These are phyloP conservation scores for Cantharellus cinnabarinus DNA, from an alignment of 768 basidiomycete species.

Conservation along the genomic window DNA sequence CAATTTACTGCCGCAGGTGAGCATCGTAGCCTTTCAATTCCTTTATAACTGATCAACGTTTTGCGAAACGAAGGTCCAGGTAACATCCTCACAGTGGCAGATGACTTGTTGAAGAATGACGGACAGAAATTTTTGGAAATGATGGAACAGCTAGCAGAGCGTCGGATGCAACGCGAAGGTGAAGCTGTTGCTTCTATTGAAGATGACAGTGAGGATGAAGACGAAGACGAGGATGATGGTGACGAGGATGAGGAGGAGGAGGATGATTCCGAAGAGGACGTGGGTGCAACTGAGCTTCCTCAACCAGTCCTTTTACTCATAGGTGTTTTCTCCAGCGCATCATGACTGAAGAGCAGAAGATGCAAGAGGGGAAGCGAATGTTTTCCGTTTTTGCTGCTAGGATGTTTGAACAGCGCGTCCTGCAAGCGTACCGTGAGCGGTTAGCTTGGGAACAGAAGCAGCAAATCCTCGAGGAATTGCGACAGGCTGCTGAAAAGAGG, in stretches of 20 bases:
- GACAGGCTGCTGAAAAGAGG: constrained; percentile 65
- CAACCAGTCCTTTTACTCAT: not conserved
- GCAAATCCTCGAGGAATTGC: constrained; percentile 81
- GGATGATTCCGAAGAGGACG: constrained; percentile 31
- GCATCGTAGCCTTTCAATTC: constrained; percentile 1
- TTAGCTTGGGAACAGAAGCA: constrained; percentile 90
- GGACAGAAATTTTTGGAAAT: constrained; percentile 98
- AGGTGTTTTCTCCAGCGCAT: not conserved
- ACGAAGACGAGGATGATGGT: constrained; percentile 39
- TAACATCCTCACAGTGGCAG: constrained; percentile 94
- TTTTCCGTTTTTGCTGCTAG: constrained; percentile 98
- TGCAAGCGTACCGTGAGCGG: constrained; percentile 89
- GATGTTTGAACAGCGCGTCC: constrained; percentile 97
- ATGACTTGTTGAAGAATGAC: constrained; percentile 95
- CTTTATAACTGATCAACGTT: constrained; percentile 2
- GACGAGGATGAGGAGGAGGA: constrained; percentile 51
- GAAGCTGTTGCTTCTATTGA: constrained; percentile 33
- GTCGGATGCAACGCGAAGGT: constrained; percentile 82
- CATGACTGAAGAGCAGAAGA: constrained; percentile 92
- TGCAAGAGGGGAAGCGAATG: constrained; percentile 99
- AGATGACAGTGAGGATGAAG: constrained; percentile 37
- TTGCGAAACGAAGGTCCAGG: constrained; percentile 37
- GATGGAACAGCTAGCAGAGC: constrained; percentile 98
- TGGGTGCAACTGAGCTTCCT: constrained; percentile 9
- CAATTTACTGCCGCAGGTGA: constrained; percentile 8